Conservation (phyloP, 768 basidiomycete genomes). For the Agaricus blazei region DNA sequence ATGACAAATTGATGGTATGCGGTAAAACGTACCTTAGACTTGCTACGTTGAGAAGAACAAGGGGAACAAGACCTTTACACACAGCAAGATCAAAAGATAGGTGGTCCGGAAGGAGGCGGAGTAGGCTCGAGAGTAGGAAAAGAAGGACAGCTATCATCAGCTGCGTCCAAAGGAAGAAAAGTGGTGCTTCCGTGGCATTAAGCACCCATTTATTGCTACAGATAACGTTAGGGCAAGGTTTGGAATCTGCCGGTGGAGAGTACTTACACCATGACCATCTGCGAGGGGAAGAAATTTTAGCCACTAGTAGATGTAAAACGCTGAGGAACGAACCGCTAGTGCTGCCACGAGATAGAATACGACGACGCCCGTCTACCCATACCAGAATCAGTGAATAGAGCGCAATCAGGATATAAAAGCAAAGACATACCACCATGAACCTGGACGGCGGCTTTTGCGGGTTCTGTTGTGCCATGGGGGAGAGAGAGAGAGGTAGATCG, state of each 20-base stretch:
- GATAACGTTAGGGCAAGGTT: conserved; percentile 10
- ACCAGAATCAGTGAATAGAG: neutral
- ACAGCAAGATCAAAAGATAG: conserved; percentile 59
- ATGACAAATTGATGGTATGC: neutral
- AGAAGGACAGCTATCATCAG: conserved; percentile 75
- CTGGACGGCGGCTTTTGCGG: conserved; percentile 30
- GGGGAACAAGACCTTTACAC: conserved; percentile 69
- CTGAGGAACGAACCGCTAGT: conserved; percentile 58
- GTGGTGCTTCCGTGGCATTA: conserved; percentile 62
- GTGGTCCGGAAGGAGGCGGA: conserved; percentile 64
- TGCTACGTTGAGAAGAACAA: conserved; percentile 73
- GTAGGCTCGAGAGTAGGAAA: conserved; percentile 57
- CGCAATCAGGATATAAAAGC: neutral
- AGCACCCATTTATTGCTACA: conserved; percentile 90
- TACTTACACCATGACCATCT: conserved; percentile 90
- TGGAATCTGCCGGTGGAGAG: neutral
- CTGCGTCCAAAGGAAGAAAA: conserved; percentile 85
- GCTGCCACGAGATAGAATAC: conserved; percentile 88
- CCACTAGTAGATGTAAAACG: neutral
- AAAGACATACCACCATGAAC: conserved; percentile 37
- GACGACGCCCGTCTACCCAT: conserved; percentile 63
- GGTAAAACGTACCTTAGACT: conserved; percentile 61
- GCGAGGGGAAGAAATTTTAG: conserved; percentile 1
- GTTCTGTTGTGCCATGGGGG: conserved; percentile 7
- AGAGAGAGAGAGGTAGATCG: neutral